These are phyloP conservation scores for Protomyces macrosporus DNA, from an alignment of 1,139 yeast genomes.

Conservation along the genomic window DNA sequence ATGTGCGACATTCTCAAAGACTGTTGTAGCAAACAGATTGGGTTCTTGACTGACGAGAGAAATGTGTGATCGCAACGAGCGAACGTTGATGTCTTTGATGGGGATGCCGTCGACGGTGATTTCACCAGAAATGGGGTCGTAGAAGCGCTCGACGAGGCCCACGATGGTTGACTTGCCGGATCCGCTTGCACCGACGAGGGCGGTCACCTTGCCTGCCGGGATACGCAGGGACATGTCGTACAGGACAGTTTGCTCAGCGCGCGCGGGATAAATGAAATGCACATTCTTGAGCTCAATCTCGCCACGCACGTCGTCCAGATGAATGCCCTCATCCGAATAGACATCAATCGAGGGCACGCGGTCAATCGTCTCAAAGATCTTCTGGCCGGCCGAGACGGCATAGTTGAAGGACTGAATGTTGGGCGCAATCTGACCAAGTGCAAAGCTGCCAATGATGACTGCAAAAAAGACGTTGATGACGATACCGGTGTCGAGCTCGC, in stretches of 20 bases:
- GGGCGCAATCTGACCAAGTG: constrained; percentile 44
- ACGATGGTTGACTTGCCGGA: constrained; percentile 72
- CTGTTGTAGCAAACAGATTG: constrained; percentile 59
- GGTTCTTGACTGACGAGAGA: constrained; percentile 72
- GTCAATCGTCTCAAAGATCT: constrained; percentile 44
- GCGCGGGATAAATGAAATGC: constrained; percentile 75
- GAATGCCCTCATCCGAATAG: constrained; percentile 38
- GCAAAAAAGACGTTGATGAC: constrained; percentile 34
- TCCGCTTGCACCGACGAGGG: constrained; percentile 71
- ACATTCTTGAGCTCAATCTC: constrained; percentile 62
- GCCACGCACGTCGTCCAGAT: constrained; percentile 36
- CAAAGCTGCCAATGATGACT: constrained; percentile 42
- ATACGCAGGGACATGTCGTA: constrained; percentile 53
- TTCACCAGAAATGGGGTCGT: constrained; percentile 41
- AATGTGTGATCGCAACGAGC: constrained; percentile 50
- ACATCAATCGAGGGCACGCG: constrained; percentile 43
- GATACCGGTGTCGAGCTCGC: constrained; percentile 29
- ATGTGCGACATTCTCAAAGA: constrained; percentile 60
- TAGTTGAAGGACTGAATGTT: constrained; percentile 41
- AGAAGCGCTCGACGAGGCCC: constrained; percentile 51
- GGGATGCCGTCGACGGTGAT: constrained; percentile 45
- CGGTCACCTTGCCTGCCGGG: constrained; percentile 49
- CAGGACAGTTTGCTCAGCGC: constrained; percentile 70
- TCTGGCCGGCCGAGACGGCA: constrained; percentile 43
- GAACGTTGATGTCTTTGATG: constrained; percentile 46